Evolutionary conservation across 140 eudicot genomes (phyloP).

Genomic region (Anethum foeniculum): DNA sequence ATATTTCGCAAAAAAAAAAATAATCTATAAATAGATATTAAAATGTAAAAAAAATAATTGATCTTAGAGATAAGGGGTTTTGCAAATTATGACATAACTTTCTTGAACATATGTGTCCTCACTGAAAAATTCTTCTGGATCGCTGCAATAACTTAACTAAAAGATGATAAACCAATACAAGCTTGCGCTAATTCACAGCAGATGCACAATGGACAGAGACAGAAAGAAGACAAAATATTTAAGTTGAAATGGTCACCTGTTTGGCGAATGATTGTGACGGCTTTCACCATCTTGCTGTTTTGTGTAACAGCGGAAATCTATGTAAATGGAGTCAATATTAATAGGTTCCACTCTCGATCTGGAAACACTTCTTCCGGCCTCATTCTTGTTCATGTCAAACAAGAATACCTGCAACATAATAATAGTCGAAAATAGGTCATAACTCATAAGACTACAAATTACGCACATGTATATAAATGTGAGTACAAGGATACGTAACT

Average conservation of each 20-base stretch:
- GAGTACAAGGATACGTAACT: no score
- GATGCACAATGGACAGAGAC: not conserved
- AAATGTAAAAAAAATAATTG: no score
- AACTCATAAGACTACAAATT: no score
- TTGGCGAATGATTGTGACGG: not conserved
- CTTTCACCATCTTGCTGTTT: not conserved
- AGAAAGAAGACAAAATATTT: not conserved
- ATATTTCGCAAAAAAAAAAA: no score
- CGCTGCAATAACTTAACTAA: not conserved
- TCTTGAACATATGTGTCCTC: no score
- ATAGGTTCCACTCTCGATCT: not conserved
- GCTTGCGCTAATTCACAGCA: not conserved
- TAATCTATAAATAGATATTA: no score
- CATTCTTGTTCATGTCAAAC: not conserved
- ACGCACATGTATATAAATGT: no score
- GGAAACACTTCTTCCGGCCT: not conserved
- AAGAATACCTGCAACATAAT: not conserved
- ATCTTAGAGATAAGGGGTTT: no score
- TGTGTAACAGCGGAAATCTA: not conserved
- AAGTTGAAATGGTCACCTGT: not conserved
- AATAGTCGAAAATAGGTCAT: not conserved
- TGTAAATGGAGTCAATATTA: not conserved
- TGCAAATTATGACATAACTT: no score
- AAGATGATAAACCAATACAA: not conserved
- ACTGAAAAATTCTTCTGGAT: no score